Evolutionary conservation across 441 rosid genomes (phyloP), one percentile per base, ranked within the genome.

Genomic region (Eutrema salsugineum): DNA sequence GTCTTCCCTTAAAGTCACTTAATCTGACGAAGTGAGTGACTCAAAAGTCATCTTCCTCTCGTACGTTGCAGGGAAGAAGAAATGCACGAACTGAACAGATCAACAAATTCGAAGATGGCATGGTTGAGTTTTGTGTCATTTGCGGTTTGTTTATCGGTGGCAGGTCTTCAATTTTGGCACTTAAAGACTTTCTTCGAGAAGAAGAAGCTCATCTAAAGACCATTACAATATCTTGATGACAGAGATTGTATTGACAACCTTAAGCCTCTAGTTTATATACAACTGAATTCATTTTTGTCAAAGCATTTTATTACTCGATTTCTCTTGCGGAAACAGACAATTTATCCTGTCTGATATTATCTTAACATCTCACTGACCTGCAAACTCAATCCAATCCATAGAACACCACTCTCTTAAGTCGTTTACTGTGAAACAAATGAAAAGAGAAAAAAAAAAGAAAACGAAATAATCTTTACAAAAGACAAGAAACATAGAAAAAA

Each of bases 131-230:
- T 83, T 5, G 43, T 89, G 39, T 87, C 92, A 3, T 83, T 89
- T 17, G 59, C 70, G 17, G 80, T 87, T 54, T 84, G 90, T 81
- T 72, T 84, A 44, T 78, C 92, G 0, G 92, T 89, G 14, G 90
- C 89, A 1, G 90, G 87, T 20, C 17, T 89, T 81, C 92, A 89
- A 22, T 73, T 82, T 19, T 89, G 91, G 92, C 90, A 89, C 78
- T 80, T 89, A 83, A 87, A 87, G 79, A 82, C 79, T 55, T 89
- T 89, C 80, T 89, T 87, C 61, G 76, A 89, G 87, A 89, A 87
- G 62, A 89, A 89, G 87, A 87, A 89, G 80, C 77, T 89, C 58
- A 84, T 89, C 56, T 89, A 69, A 77, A 39, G 24, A 28, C 56
- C 54, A 1, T 28, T 39, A 19, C 51, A 40, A 19, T 62, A 16